A percentile compares a stretch with the other conserved stretches of the same genome.
Evolutionary conservation across 2,329 filamentous ascomycete species (phyloP).

Genomic region (Fusarium sambucinum): DNA sequence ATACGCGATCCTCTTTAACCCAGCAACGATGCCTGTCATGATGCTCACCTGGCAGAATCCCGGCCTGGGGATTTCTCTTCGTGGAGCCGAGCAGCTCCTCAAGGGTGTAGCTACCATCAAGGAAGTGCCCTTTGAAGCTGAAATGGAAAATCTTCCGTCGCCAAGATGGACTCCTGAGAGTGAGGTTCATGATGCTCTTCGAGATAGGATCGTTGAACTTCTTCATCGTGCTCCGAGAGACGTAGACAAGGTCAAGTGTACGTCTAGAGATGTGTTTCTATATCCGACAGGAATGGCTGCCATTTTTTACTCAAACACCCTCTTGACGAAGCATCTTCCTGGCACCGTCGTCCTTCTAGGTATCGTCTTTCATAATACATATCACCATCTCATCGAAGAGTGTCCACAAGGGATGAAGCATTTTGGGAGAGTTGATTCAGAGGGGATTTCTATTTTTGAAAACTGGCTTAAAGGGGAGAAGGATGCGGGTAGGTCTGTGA

Average conservation of each 20-base stretch:
- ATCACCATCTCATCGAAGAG: slow-evolving; percentile 61
- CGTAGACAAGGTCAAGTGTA: slow-evolving; percentile 43
- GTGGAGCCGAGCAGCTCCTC: slow-evolving; percentile 60
- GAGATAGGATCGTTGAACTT: slow-evolving; percentile 57
- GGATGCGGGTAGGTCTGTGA: slow-evolving; percentile 54
- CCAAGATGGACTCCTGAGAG: slow-evolving; percentile 57
- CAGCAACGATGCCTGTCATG: slow-evolving; percentile 52
- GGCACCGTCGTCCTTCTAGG: slow-evolving; percentile 60
- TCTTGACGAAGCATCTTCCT: slow-evolving; percentile 52
- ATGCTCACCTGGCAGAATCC: slow-evolving; percentile 60
- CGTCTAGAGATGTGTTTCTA: slow-evolving; percentile 61
- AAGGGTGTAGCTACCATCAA: slow-evolving; percentile 51
- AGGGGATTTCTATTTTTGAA: slow-evolving; percentile 60
- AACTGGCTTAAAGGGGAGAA: slow-evolving; percentile 57
- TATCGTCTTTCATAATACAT: slow-evolving; percentile 64
- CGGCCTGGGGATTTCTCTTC: slow-evolving; percentile 61
- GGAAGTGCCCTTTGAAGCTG: slow-evolving; percentile 50
- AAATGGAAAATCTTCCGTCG: slow-evolving; percentile 39
- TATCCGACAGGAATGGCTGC: slow-evolving; percentile 68
- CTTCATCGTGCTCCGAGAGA: slow-evolving; percentile 57
- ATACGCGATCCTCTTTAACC: slow-evolving; percentile 59
- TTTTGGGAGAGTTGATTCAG: slow-evolving; percentile 58
- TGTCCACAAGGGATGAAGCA: slow-evolving; percentile 59
- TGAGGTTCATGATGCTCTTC: slow-evolving; percentile 54
- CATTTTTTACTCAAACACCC: slow-evolving; percentile 59